Conservation (phyloP, 2,329 filamentous ascomycete genomes). For the Saccharata proteae region DNA sequence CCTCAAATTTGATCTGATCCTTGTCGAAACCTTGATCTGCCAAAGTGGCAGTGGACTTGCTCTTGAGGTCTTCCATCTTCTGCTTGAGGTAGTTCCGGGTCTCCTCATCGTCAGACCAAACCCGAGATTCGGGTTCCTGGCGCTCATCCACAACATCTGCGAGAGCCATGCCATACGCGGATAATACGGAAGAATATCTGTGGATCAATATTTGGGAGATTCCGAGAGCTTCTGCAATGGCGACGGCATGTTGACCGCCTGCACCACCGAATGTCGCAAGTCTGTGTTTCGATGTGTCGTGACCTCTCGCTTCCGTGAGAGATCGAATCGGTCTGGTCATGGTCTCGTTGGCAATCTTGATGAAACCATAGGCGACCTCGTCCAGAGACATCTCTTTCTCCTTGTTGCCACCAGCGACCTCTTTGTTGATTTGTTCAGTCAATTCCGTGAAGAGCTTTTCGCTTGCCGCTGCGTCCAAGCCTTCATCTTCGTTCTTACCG, state of each 20-base stretch:
- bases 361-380: conserved; percentile 78
- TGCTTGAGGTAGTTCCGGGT: conserved; percentile 50
- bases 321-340: conserved; percentile 87
- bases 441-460: conserved; percentile 64
- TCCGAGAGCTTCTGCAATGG: conserved; percentile 72
- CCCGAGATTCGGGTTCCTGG: conserved; percentile 60
- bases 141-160: conserved; percentile 88
- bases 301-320: conserved; percentile 82
- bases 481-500: conserved; percentile 74
- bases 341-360: conserved; percentile 81
- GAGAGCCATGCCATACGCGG: conserved; percentile 84
- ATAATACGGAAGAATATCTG: conserved; percentile 77
- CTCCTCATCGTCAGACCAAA: conserved; percentile 46
- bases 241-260: conserved; percentile 84
- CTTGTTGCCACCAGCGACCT: conserved; percentile 49
- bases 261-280: conserved; percentile 87
- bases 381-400: conserved; percentile 59
- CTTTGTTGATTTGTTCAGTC: conserved; percentile 63
- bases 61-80: conserved; percentile 70
- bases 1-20: conserved; percentile 67
- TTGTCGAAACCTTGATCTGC: conserved; percentile 68
- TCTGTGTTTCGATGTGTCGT: conserved; percentile 82
- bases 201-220: conserved; percentile 80
- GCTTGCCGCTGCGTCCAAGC: conserved; percentile 64
- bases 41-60: conserved; percentile 57